Base-by-base conservation (phyloP, 306 rosid species). In the Phaseolus lunatus region DNA sequence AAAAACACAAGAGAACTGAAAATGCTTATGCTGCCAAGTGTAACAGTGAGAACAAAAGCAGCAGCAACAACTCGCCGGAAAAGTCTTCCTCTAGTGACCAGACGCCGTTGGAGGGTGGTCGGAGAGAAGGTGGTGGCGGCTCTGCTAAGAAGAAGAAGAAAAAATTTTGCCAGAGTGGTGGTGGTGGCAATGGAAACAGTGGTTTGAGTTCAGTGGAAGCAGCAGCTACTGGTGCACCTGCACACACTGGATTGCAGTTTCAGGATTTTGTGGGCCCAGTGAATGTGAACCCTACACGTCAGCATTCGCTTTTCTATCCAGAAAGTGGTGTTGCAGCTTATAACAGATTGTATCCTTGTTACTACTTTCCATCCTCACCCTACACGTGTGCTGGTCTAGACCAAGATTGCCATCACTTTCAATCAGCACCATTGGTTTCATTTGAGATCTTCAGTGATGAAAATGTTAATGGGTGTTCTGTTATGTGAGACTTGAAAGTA, bases 361-460 rank as follows among this genome's bases (percentile, higher is more conserved):
- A 79, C 58, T 78, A 62, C 75, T 80, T 80, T 75, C 87, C 85
- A 69, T 70, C 84, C 10, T 15, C 80, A 49, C 83, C 85, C 49
- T 86, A 64, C 88, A 75, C 73, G 85, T 86, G 66, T 75, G 80
- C 83, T 39, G 76, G 78, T 37, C 16, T 50, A 27, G 82, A 78
- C 48, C 85, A 74, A 8, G 85, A 78, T 19, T 18, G 58, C 7
- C 48, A 83, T 52, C 77, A 67, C 14, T 5, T 86, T 63, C 91
- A 81, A 62, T 77, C 86, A 9, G 12, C 67, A 56, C 84, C 86
- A 22, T 72, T 77, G 72, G 84, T 83, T 63, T 67, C 78, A 31
- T 78, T 87, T 61, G 90, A 89, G 84, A 84, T 89, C 56, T 94
- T 92, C 78, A 94, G 97, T 53, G 98, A 94, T 78, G 98, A 94